A percentile compares a stretch with the other conserved stretches of the same genome.
These are phyloP conservation scores for Mycosphaerelloides madeirae DNA, from an alignment of 2,329 filamentous ascomycete species.

Conservation along the genomic window DNA sequence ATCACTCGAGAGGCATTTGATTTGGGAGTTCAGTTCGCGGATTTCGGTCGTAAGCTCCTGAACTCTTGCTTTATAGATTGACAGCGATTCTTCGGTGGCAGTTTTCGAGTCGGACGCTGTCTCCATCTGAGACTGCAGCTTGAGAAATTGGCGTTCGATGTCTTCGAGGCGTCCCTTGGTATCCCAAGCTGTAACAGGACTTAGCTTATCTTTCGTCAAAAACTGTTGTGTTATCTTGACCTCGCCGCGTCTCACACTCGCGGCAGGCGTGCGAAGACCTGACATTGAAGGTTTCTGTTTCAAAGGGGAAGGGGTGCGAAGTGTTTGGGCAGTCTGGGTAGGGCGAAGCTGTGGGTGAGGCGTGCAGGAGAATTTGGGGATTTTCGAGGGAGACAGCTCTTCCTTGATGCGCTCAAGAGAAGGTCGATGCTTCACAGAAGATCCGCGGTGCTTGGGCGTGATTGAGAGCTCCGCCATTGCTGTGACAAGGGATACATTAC, in stretches of 20 bases:
- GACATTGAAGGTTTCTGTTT: conserved; percentile 25
- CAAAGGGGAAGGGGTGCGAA: conserved; percentile 27
- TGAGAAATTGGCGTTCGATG: conserved; percentile 69
- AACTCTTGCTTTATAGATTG: conserved; percentile 64
- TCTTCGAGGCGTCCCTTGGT: conserved; percentile 69
- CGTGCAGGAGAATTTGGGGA: conserved; percentile 32
- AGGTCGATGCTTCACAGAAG: conserved; percentile 23
- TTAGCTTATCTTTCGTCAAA: conserved; percentile 56
- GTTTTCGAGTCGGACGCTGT: conserved; percentile 63
- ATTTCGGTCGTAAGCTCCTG: conserved; percentile 28
- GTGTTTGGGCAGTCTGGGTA: conserved; percentile 26
- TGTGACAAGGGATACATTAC: conserved; percentile 28
- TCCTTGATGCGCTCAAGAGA: conserved; percentile 31
- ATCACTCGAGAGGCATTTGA: conserved; percentile 60
- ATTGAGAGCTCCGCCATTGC: conserved; percentile 28
- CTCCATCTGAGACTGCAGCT: conserved; percentile 68
- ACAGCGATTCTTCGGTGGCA: conserved; percentile 67
- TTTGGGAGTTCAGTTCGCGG: conserved; percentile 46
- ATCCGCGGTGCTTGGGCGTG: conserved; percentile 16
- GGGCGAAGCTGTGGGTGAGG: conserved; percentile 25
- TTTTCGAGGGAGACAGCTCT: conserved; percentile 30
- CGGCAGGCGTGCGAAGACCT: conserved; percentile 25
- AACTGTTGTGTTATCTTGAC: conserved; percentile 62
- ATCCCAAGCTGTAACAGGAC: conserved; percentile 63
- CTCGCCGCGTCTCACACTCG: conserved; percentile 26